Evolutionary conservation across 2,329 filamentous ascomycete species (phyloP), one percentile per base, ranked within the genome.

Genomic region (Colletotrichum sp.): DNA sequence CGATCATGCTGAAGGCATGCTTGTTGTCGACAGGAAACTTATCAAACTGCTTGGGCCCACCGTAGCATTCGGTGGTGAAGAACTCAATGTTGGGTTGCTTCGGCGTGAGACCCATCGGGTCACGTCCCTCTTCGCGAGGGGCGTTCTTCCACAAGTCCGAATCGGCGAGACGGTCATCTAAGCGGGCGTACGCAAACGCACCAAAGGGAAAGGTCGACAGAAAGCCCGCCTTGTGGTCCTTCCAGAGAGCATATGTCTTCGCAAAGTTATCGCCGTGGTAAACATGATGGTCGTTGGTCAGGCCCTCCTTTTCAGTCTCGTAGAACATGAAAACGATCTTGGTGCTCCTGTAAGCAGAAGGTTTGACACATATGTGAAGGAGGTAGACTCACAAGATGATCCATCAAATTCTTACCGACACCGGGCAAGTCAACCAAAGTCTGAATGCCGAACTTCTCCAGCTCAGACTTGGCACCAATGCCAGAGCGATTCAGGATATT

Each of bases 181-280:
- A 85, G n/a, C 92, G 88, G 8, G 91, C 89, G 78, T 88, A 94
- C 13, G 88, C 91, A 68, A 93, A 93, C 13, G 87, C 86, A 55
- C 92, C 92, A 68, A 93, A 93, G 12, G 92, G 92, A 79, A 93
- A 93, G 0, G 87, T 89, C 2, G 92, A 90, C 1, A 93, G 84
- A 39, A 91, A 86, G 1, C 92, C 92, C 3, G 86, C 85, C 79
- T 92, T 92, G 67, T 90, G 87, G 34, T 91, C 88, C 80, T 91
- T 88, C 88, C 90, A 93, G 64, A 90, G 85, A 15, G 86, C 82
- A 79, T 90, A 90, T 0, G 89, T 87, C 68, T 88, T 87, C 15
- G 84, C 84, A 22, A 90, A 84, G 30, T 87, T 89, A 77, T 90
- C 85, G 39, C 86, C 86, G 76, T 92, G 90, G 82, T 91, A 91